Evolutionary conservation across 2,329 filamentous ascomycete species (phyloP).

Genomic region (Alternaria novae-zelandiae): DNA sequence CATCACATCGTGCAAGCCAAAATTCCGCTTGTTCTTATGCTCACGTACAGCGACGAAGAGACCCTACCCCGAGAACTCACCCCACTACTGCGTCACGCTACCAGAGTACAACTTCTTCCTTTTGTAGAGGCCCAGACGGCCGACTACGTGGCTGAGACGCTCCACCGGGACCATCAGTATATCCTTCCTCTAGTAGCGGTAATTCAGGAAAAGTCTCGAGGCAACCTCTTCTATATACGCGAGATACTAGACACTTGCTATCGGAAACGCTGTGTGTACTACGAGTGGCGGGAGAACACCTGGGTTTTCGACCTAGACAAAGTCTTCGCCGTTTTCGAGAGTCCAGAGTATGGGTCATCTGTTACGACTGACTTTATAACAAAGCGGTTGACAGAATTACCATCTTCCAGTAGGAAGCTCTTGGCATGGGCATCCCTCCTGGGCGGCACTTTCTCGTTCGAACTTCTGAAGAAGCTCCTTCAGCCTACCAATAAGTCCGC

Average conservation of each 20-base stretch:
- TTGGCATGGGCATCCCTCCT: slow-evolving; percentile 86
- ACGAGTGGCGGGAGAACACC: slow-evolving; percentile 79
- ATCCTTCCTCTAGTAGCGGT: slow-evolving; percentile 80
- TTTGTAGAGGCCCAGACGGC: slow-evolving; percentile 81
- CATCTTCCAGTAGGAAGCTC: slow-evolving; percentile 74
- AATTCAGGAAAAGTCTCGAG: slow-evolving; percentile 85
- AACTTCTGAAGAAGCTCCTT: slow-evolving; percentile 77
- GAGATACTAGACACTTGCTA: slow-evolving; percentile 90
- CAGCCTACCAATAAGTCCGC: slow-evolving; percentile 66
- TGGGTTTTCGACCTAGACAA: slow-evolving; percentile 85
- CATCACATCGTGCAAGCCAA: slow-evolving; percentile 78
- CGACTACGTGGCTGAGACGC: slow-evolving; percentile 80
- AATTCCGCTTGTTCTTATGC: slow-evolving; percentile 72
- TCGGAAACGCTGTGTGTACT: slow-evolving; percentile 86
- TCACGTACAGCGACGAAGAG: slow-evolving; percentile 64
- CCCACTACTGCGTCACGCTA: slow-evolving; percentile 53
- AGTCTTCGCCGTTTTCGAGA: slow-evolving; percentile 84
- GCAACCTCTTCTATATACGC: slow-evolving; percentile 89
- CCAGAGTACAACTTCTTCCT: slow-evolving; percentile 73
- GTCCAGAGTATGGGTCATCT: slow-evolving; percentile 77
- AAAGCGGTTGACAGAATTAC: slow-evolving; percentile 77
- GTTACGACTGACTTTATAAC: slow-evolving; percentile 84
- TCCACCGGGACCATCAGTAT: slow-evolving; percentile 74
- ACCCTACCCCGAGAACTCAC: slow-evolving; percentile 46
- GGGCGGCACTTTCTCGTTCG: slow-evolving; percentile 84